Evolutionary conservation across 179 eudicot genomes (phyloP).

Genomic region (Carnegiea gigantea): DNA sequence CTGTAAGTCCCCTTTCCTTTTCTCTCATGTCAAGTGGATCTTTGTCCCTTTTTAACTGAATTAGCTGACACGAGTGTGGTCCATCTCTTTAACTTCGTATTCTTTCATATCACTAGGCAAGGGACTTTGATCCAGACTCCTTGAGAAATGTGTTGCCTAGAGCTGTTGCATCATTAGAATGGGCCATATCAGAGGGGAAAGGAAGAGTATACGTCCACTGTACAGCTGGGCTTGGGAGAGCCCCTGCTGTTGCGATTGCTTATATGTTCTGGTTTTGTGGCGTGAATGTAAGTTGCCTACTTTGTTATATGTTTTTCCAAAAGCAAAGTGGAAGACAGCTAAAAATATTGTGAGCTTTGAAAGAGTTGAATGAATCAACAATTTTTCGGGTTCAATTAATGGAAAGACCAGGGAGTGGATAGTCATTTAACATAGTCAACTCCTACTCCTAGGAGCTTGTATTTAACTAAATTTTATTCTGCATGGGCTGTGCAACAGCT

Average conservation of each 20-base stretch:
- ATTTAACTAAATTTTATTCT: background rate
- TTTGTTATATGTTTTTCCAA: background rate
- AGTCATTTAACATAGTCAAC: background rate
- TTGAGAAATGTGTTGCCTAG: slow-evolving; percentile 70
- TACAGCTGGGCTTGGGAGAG: slow-evolving; percentile 95
- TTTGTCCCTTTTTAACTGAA: background rate
- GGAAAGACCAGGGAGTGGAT: background rate
- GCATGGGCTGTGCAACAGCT: slow-evolving; percentile 45
- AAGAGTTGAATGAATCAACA: background rate
- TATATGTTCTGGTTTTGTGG: slow-evolving; percentile 91
- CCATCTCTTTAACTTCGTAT: background rate
- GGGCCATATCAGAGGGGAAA: slow-evolving; percentile 82
- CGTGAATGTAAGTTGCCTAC: slow-evolving; percentile 64
- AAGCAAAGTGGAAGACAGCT: background rate
- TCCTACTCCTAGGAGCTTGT: slow-evolving; percentile 4
- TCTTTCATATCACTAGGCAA: slow-evolving; percentile 48
- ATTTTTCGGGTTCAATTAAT: background rate
- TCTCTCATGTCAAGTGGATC: background rate
- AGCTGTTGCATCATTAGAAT: slow-evolving; percentile 82
- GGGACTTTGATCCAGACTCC: slow-evolving; percentile 89
- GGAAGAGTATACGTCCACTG: slow-evolving; percentile 91
- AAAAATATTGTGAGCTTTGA: background rate
- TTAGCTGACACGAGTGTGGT: background rate
- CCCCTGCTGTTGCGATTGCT: slow-evolving; percentile 89
- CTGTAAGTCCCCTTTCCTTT: slow-evolving; percentile 54